Evolutionary conservation across 2,329 filamentous ascomycete species (phyloP).

Genomic region (Chaetothyriales sp.): DNA sequence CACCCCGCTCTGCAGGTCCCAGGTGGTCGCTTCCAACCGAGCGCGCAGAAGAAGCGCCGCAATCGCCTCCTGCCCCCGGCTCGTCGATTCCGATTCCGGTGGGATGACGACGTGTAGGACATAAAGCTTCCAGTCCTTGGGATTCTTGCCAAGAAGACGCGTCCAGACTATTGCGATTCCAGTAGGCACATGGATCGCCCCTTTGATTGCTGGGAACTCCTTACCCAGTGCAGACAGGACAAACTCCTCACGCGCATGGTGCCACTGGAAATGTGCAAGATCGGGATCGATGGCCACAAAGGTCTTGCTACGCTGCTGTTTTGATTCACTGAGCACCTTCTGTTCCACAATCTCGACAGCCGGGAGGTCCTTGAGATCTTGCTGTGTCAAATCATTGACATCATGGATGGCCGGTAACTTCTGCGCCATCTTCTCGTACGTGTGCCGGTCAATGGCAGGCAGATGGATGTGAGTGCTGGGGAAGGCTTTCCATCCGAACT

Average conservation of each 20-base stretch:
- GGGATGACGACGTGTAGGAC: slow-evolving; percentile 24
- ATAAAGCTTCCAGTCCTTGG: slow-evolving; percentile 26
- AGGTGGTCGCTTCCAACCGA: slow-evolving; percentile 53
- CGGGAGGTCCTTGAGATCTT: slow-evolving; percentile 40
- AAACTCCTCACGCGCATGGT: slow-evolving; percentile 67
- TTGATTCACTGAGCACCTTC: slow-evolving; percentile 38
- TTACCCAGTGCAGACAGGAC: slow-evolving; percentile 46
- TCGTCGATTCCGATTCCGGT: slow-evolving; percentile 26
- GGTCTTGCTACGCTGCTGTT: slow-evolving; percentile 29
- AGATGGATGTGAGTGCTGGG: slow-evolving; percentile 58
- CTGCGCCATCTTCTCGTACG: slow-evolving; percentile 12
- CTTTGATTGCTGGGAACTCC: slow-evolving; percentile 44
- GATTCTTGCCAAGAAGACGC: slow-evolving; percentile 21
- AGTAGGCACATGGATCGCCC: slow-evolving; percentile 39
- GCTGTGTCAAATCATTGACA: slow-evolving; percentile 21
- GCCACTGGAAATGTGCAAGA: slow-evolving; percentile 55
- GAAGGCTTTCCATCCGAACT: slow-evolving; percentile 61
- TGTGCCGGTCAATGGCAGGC: slow-evolving; percentile 23
- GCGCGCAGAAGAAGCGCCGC: slow-evolving; percentile 51
- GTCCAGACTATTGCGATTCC: slow-evolving; percentile 27
- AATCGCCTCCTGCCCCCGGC: slow-evolving; percentile 28
- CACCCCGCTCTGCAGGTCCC: slow-evolving; percentile 50
- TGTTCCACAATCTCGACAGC: slow-evolving; percentile 38
- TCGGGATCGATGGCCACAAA: slow-evolving; percentile 55
- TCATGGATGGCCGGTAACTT: slow-evolving; percentile 12